Evolutionary conservation across 805 yeast genomes (phyloP), one percentile per base, ranked within the genome.

Genomic region (Teunomyces cretensis): DNA sequence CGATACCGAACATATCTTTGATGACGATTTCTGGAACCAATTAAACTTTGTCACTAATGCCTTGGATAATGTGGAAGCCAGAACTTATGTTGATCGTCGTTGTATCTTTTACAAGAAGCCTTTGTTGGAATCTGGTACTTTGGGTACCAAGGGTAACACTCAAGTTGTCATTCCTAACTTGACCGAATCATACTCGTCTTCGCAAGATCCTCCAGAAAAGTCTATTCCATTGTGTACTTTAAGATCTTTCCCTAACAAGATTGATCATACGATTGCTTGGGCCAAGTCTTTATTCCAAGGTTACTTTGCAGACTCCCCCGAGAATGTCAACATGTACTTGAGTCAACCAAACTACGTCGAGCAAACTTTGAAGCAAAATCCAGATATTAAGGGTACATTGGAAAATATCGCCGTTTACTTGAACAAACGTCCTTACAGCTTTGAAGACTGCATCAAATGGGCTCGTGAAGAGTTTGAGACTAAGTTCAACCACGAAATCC

Each of bases 181-280:
- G 62, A 94, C 99, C 1, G 99, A 94, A 70, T 87, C 96, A 4
- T 94, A 94, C 68, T 88, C 97, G 2, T 87, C 97, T 1, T 88
- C 96, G 9, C 95, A 89, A 65, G 99, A 94, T 69, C 99, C 99
- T 36, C 99, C 99, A 31, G 99, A 94, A 74, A 90, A 90, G 69
- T 83, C 96, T 3, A 91, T 94, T 60, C 99, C 99, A 27, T 77
- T 94, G 60, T 94, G 99, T 78, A 94, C 99, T 2, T 77, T 94
- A 62, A 84, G 98, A 70, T 88, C 96, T 3, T 94, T 94, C 84
- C 99, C 99, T 46, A 88, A 90, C 68, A 92, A 92, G 70, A 94
- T 94, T 58, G 99, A 94, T 64, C 99, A 94, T 63, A 94, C 99
- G 1, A 94, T 94, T 70, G 98, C 99, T 5, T 94, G 99, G 99